Evolutionary conservation across 176 grass and related monocot species (phyloP).

Genomic region (Lolium multiflorum): DNA sequence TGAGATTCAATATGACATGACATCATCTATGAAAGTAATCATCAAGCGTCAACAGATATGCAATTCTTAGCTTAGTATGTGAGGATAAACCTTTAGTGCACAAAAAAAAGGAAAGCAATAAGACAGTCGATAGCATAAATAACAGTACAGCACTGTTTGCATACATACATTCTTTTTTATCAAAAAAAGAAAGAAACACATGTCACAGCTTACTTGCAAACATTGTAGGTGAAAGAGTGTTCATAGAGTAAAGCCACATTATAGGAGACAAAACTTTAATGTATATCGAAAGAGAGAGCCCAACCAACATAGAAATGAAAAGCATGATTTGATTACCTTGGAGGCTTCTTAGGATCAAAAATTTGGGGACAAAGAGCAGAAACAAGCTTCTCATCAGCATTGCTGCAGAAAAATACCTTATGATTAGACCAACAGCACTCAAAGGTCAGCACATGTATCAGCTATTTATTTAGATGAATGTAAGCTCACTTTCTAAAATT

Average conservation of each 20-base stretch:
- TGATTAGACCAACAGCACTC: constrained; percentile 39
- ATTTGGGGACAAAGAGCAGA: constrained; percentile 65
- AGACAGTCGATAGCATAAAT: neutral
- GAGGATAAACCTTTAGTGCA: constrained; percentile 9
- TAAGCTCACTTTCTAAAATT: constrained; percentile 86
- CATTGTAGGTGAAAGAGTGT: constrained; percentile 21
- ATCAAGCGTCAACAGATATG: neutral
- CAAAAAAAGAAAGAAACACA: neutral
- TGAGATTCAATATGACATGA: neutral
- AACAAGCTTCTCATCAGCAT: constrained; percentile 96
- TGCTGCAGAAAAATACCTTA: constrained; percentile 58
- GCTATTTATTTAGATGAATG: constrained; percentile 43
- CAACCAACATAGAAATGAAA: constrained; percentile 26
- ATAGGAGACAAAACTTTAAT: constrained; percentile 27
- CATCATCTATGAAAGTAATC: constrained; percentile 7
- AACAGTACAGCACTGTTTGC: neutral
- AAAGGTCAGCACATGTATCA: constrained; percentile 30
- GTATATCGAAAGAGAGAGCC: constrained; percentile 33
- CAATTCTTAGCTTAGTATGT: constrained; percentile 26
- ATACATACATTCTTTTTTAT: neutral
- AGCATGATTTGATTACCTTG: constrained; percentile 55
- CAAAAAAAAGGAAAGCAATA: constrained; percentile 24
- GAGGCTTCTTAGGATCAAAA: constrained; percentile 43
- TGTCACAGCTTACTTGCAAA: constrained; percentile 9
- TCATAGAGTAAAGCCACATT: constrained; percentile 25